Conservation (phyloP, 495 filamentous ascomycete species). For the Penicillium canescens region DNA sequence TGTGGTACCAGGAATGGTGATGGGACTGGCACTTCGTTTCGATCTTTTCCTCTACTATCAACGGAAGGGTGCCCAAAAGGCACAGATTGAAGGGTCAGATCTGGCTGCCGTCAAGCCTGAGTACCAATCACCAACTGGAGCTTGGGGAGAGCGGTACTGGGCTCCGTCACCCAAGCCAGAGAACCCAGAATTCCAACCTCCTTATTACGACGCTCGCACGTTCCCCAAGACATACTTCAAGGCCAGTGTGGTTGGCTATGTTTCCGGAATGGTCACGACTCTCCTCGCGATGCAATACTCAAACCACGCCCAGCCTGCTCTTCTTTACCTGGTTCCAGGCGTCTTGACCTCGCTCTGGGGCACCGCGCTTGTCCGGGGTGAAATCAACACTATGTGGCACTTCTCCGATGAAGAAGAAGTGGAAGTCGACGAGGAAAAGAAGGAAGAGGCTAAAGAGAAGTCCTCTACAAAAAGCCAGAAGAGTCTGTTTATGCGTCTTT, state of each 20-base stretch:
- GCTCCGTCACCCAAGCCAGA: slow-evolving; percentile 35
- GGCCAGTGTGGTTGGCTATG: slow-evolving; percentile 75
- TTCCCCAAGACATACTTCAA: slow-evolving; percentile 92
- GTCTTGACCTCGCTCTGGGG: slow-evolving; percentile 76
- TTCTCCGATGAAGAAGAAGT: slow-evolving; percentile 68
- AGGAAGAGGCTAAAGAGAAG: slow-evolving; percentile 23
- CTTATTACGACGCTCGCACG: slow-evolving; percentile 40
- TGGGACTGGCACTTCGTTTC: slow-evolving; percentile 83
- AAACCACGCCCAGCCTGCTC: slow-evolving; percentile 83
- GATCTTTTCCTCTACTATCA: slow-evolving; percentile 85
- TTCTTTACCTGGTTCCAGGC: slow-evolving; percentile 90
- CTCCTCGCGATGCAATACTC: slow-evolving; percentile 74
- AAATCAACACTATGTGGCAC: slow-evolving; percentile 71
- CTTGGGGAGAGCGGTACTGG: slow-evolving; percentile 91
- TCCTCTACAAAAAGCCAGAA: slow-evolving; percentile 7
- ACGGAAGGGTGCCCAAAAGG: slow-evolving; percentile 48
- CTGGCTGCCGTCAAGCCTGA: slow-evolving; percentile 50
- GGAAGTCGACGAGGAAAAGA: slow-evolving; percentile 26
- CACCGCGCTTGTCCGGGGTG: slow-evolving; percentile 71
- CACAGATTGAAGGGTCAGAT: slow-evolving; percentile 35
- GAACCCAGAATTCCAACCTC: slow-evolving; percentile 34
- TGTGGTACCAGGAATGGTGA: slow-evolving; percentile 90
- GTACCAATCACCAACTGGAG: slow-evolving; percentile 60
- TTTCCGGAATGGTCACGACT: slow-evolving; percentile 76
- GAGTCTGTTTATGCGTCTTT: slow-evolving; percentile 32